Evolutionary conservation across 2,329 filamentous ascomycete species (phyloP).

Genomic region (Monilinia aucupariae): DNA sequence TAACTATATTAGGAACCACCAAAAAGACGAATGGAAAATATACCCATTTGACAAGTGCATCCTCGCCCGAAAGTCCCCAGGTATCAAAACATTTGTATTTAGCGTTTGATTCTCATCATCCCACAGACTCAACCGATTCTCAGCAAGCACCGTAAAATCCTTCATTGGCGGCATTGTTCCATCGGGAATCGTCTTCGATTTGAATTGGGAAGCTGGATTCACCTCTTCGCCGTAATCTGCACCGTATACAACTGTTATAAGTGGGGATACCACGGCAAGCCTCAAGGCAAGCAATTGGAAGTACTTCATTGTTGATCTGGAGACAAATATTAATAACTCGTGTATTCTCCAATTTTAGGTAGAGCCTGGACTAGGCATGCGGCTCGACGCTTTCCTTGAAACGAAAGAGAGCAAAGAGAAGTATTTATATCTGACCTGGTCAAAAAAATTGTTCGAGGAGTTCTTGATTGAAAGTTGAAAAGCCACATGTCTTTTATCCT

Average conservation of each 20-base stretch:
- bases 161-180: constrained; percentile 9
- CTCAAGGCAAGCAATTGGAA: not conserved
- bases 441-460: not conserved
- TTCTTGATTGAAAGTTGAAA: not conserved
- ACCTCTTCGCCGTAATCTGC: constrained; percentile 15
- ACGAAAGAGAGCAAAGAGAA: not conserved
- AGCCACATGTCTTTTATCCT: not conserved
- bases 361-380: too few species aligned
- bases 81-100: constrained; percentile 14
- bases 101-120: constrained; percentile 13
- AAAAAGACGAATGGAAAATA: not conserved
- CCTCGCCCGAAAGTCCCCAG: constrained; percentile 19
- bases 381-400: not conserved
- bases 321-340: not conserved
- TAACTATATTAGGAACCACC: not conserved
- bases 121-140: constrained; percentile 6
- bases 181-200: constrained; percentile 18
- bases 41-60: constrained; percentile 22
- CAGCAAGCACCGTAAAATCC: constrained; percentile 11
- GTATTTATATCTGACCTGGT: not conserved
- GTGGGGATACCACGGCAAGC: not conserved
- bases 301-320: not conserved
- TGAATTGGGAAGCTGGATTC: constrained; percentile 17
- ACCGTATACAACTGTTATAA: too few species aligned
- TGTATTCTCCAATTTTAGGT: not conserved